Base-by-base conservation (phyloP, 768 basidiomycete species). In the Boletus tomentosulus region DNA sequence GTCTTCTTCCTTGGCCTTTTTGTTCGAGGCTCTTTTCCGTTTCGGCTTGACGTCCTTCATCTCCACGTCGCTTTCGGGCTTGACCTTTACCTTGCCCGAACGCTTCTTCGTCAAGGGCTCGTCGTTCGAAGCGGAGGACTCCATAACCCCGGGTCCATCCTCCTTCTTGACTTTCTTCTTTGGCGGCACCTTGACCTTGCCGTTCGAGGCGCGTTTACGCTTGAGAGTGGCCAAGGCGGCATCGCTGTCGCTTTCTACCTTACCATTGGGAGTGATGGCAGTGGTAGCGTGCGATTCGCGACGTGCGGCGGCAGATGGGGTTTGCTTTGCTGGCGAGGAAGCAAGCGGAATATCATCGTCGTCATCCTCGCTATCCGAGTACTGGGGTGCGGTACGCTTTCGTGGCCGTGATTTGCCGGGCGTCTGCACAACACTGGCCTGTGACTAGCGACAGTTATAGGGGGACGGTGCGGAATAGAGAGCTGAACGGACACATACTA, bases 281-380 rank as follows among this genome's bases (percentile, higher is more conserved):
- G 31, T 54, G 64, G 66, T 73, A 27, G 74, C 70, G 48, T 69
- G 64, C 30, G 73, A 66, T 35, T 72, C 73, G 34, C 78, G 76
- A 22, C 73, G 71, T n/a, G 73, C 67, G 4, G 72, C 66, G 43
- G 72, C 68, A 41, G 77, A 69, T 25, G 65, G 66, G 16, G 64
- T 53, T 52, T 71, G 72, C 70, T 88, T 89, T 4, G 73, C 76
- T 19, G 86, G 87, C 37, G 89, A 87, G 27, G 87, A 86, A 46
- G 87, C 84, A 37, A 89, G 78, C 49, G 86, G 87, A 16, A 74
- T 74, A 51, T 89, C 87, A 58, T 90, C 87, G 58, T 90, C 86
- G 6, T 66, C 69, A 44, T 88, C 87, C 56, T 83, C 86, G 28
- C 84, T 86, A 48, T 83, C 79, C 54, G 65, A 76, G 15, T 80